Base-by-base conservation (phyloP, 176 grass and related monocot genomes). In the sorghum (Sorghum bicolor) region DNA sequence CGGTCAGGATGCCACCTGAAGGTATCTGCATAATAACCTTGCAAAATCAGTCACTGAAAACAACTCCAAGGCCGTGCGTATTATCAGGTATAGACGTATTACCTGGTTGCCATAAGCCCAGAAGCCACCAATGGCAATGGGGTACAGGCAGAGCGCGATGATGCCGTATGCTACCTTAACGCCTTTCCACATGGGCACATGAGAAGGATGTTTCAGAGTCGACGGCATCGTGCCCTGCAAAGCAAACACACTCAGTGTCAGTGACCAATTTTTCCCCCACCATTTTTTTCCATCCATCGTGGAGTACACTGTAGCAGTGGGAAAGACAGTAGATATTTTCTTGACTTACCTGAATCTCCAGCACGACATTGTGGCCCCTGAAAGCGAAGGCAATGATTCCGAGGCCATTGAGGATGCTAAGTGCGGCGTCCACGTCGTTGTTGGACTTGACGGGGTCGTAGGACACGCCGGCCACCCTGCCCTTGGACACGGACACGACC, bases 371-470 rank as follows among this genome's bases (percentile, higher is more conserved):
- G 80, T 96, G 96, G 62, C 96, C 93, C 85, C 96, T 92, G 78
- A 99, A 99, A 47, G 89, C 89, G 74, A 99, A 99, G 3, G 96
- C 93, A 68, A 99, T 91, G 83, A 99, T 99, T 19, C 96, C 96
- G 45, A 99, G 87, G 30, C 85, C 96, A 65, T 99, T 96, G 2
- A 99, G 47, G 45, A 92, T 62, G 8, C 58, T 70, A 8, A 94
- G 67, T 24, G 88, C 48, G 60, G 61, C 82, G 78, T 88, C 93
- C 2, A 96, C 44, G 17, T 73, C 71, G 81, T 52, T 81, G 55
- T 75, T 31, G 80, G 72, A 38, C 86, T 80, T 86, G 34, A 89
- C 80, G 32, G 89, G 80, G 45, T 83, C 83, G 73, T 99, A 91
- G 22, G 93, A 96, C 64, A 94, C 93, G 16, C 41, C 78, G 6